These are phyloP conservation scores for Noccaea caerulescens DNA, from an alignment of 345 rosid genomes.

Conservation along the genomic window DNA sequence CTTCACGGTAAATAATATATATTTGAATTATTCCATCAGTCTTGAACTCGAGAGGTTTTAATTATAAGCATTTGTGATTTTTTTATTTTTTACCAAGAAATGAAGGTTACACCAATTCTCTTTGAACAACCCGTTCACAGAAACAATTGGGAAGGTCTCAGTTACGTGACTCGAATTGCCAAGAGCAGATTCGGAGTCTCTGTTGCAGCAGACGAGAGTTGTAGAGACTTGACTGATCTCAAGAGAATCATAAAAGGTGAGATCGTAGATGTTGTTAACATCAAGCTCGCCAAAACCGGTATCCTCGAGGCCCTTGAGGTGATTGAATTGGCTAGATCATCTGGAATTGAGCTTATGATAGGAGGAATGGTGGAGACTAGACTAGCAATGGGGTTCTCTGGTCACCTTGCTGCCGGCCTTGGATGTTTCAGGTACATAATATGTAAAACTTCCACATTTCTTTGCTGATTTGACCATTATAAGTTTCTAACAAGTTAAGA, in stretches of 20 bases:
- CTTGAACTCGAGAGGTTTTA: not conserved
- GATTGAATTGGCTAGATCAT: constrained; percentile 65
- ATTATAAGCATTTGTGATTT: too few relatives aligned
- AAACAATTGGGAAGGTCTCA: constrained; percentile 96
- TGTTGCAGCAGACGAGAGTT: constrained; percentile 97
- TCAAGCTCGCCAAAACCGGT: constrained; percentile 90
- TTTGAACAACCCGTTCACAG: constrained; percentile 92
- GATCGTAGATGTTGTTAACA: constrained; percentile 73
- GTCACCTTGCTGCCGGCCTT: constrained; percentile 90
- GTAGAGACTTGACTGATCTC: constrained; percentile 69
- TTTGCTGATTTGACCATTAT: not conserved
- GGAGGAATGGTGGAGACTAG: constrained; percentile 99
- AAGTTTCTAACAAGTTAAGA: not conserved
- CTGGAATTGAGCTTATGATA: constrained; percentile 77
- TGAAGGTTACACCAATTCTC: constrained; percentile 83
- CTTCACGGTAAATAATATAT: constrained; percentile 60
- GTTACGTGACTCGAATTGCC: constrained; percentile 67
- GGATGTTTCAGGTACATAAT: constrained; percentile 74
- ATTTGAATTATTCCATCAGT: constrained; percentile 2
- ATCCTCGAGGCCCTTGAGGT: constrained; percentile 78
- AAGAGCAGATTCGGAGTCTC: constrained; percentile 69
- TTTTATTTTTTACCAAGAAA: too few relatives aligned
- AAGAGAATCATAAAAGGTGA: constrained; percentile 65
- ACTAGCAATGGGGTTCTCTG: constrained; percentile 93
- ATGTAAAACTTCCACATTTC: not conserved